Evolutionary conservation across 2,329 filamentous ascomycete species (phyloP).

Genomic region (Lecanicillium sp.): DNA sequence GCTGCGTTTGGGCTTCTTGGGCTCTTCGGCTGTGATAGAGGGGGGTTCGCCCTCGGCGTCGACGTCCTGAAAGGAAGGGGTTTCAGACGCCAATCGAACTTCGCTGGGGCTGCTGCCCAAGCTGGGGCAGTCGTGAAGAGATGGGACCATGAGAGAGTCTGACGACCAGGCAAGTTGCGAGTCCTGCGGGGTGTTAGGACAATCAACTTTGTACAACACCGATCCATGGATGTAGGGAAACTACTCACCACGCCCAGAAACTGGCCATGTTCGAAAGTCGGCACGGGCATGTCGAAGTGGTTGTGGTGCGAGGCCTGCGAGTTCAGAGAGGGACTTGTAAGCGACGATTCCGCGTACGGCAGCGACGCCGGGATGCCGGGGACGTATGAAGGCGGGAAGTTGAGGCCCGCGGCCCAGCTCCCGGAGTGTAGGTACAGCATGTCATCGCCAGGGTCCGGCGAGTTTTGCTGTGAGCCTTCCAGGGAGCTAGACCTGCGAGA

Average conservation of each 20-base stretch:
- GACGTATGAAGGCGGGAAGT: not conserved
- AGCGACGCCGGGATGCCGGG: not conserved
- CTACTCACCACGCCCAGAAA: not conserved
- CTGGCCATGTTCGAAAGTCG: not conserved
- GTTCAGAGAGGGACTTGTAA: not conserved
- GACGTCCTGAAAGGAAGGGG: not conserved
- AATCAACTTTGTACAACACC: not conserved
- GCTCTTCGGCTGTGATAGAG: not conserved
- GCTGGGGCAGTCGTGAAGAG: not conserved
- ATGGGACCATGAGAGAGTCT: not conserved
- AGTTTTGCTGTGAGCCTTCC: not conserved
- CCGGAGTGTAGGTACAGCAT: not conserved
- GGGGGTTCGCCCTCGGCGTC: not conserved
- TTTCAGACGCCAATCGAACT: not conserved
- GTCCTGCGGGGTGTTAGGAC: not conserved
- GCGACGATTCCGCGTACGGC: not conserved
- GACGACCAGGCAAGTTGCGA: conserved; percentile 2
- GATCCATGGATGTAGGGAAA: not conserved
- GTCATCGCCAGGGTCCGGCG: not conserved
- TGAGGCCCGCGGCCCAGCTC: not conserved
- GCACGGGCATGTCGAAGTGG: conserved; percentile 1
- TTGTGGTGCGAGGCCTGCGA: not conserved
- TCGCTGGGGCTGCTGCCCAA: conserved; percentile 1
- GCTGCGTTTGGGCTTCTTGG: conserved; percentile 37
- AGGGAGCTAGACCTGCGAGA: not conserved